These are phyloP conservation scores for Aspergillus ustus DNA, from an alignment of 2,329 filamentous ascomycete species.

Conservation along the genomic window DNA sequence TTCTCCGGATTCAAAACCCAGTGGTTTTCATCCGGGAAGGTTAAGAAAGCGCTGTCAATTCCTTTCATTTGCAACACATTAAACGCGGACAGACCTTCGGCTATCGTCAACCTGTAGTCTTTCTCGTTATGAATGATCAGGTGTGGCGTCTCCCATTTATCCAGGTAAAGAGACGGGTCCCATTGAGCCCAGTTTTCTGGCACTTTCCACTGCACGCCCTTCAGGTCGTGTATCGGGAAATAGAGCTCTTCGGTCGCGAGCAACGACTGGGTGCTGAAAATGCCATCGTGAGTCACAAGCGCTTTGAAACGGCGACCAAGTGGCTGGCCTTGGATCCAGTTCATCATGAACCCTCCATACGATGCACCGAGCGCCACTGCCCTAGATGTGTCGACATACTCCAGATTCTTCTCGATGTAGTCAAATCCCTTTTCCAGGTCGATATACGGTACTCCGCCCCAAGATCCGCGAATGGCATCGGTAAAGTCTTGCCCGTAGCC, in stretches of 20 bases:
- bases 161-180: slow-evolving; percentile 60
- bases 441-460: slow-evolving; percentile 60
- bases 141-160: slow-evolving; percentile 83
- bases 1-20: slow-evolving; percentile 94
- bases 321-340: slow-evolving; percentile 61
- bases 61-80: slow-evolving; percentile 79
- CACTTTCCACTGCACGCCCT: slow-evolving; percentile 55
- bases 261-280: slow-evolving; percentile 50
- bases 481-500: slow-evolving; percentile 62
- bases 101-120: slow-evolving; percentile 85
- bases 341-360: slow-evolving; percentile 66
- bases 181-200: slow-evolving; percentile 59
- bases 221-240: slow-evolving; percentile 59
- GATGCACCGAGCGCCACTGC: slow-evolving; percentile 59
- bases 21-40: slow-evolving; percentile 79
- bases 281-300: slow-evolving; percentile 59
- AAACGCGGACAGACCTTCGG: slow-evolving; percentile 83
- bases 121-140: slow-evolving; percentile 88
- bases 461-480: slow-evolving; percentile 56
- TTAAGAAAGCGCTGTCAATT: slow-evolving; percentile 76
- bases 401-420: slow-evolving; percentile 54
- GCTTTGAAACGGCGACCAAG: slow-evolving; percentile 62
- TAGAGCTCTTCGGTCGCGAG: slow-evolving; percentile 59
- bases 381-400: slow-evolving; percentile 58
- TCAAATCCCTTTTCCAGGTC: slow-evolving; percentile 61